Percentiles rank a stretch among this genome's conserved stretches.
phyloP scores from a whole-genome alignment of 495 filamentous ascomycete species.

The Venustampulla echinocandica region DNA sequence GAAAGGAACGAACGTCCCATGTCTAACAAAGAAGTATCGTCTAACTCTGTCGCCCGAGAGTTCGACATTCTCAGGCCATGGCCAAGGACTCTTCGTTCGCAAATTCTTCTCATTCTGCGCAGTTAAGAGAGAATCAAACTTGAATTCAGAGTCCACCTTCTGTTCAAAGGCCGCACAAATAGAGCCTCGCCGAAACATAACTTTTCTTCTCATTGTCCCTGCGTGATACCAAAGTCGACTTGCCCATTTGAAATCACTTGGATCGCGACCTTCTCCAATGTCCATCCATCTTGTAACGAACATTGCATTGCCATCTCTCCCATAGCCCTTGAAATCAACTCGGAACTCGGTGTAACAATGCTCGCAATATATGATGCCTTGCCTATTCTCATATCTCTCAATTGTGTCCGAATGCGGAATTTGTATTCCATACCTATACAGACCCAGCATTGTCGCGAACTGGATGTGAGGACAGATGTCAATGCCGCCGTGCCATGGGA shows the following conservation, averaged over 20 bases:
- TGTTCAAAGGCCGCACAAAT: slow-evolving; percentile 15
- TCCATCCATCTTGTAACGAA: slow-evolving; percentile 15
- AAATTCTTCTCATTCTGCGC: slow-evolving; percentile 11
- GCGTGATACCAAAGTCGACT: slow-evolving; percentile 3
- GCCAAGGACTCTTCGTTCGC: slow-evolving; percentile 9
- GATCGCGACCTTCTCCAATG: slow-evolving; percentile 8
- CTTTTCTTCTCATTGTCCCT: slow-evolving; percentile 1
- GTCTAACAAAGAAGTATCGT: too few species aligned
- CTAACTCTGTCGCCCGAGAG: slow-evolving; percentile 3
- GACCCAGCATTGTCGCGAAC: neutral
- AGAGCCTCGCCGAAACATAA: slow-evolving; percentile 8
- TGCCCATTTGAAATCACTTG: slow-evolving; percentile 3
- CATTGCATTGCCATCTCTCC: slow-evolving; percentile 8
- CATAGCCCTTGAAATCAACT: slow-evolving; percentile 13
- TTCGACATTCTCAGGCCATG: slow-evolving; percentile 8
- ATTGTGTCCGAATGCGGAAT: slow-evolving; percentile 7
- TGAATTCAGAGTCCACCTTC: slow-evolving; percentile 7
- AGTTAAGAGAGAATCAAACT: slow-evolving; percentile 12
- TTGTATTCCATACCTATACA: slow-evolving; percentile 10
- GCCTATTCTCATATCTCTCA: slow-evolving; percentile 7
- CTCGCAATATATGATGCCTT: slow-evolving; percentile 11
- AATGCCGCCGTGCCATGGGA: slow-evolving; percentile 2
- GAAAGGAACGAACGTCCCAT: too few species aligned
- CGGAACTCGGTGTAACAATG: slow-evolving; percentile 13
- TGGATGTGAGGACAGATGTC: slow-evolving; percentile 9